A percentile compares a stretch with the other conserved stretches of the same genome.
Conservation (phyloP, 2,329 filamentous ascomycete genomes). For the Davidsoniella australis region DNA sequence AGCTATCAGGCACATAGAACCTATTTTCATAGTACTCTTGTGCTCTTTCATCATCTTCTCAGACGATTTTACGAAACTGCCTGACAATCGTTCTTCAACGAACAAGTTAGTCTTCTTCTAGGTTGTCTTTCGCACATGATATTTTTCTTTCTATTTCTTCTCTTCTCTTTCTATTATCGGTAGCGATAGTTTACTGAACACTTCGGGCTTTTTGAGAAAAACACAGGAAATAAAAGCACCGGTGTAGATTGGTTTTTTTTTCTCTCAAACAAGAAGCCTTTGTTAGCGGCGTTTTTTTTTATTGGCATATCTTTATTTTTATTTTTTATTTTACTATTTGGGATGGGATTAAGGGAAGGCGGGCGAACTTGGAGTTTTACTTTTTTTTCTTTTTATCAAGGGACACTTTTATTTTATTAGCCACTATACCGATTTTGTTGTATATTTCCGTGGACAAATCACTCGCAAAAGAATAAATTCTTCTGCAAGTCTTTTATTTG, state of each 20-base stretch:
- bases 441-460: not conserved
- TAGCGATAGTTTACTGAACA: no score
- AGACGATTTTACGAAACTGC: no score
- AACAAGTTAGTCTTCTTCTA: no score
- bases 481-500: not conserved
- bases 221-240: no score
- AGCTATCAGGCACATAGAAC: no score
- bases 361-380: not conserved
- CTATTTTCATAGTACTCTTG: no score
- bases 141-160: slow-evolving; percentile 7
- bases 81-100: no score
- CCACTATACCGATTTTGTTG: not conserved
- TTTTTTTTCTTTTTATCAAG: not conserved
- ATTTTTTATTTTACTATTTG: not conserved
- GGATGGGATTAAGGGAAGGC: not conserved
- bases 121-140: slow-evolving; percentile 2
- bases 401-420: not conserved
- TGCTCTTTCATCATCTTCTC: no score
- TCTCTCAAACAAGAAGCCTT: no score
- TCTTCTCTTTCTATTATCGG: not conserved
- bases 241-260: no score
- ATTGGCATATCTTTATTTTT: not conserved
- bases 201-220: no score
- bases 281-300: not conserved
- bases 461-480: not conserved